These are phyloP conservation scores for Picea abies DNA, from an alignment of 83 land plant species.

Conservation along the genomic window DNA sequence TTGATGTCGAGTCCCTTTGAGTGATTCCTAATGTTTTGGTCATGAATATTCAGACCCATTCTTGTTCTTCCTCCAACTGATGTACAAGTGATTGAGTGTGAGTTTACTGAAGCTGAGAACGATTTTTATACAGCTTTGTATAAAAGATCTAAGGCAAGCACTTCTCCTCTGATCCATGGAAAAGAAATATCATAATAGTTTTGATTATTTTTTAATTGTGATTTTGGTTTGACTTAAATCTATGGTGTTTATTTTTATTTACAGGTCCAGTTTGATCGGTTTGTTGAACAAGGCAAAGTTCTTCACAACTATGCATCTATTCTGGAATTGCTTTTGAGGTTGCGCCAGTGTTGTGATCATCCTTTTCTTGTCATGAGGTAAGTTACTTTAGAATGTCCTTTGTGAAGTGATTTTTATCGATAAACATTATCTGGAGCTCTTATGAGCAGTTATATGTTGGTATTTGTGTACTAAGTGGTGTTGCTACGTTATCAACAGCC, in stretches of 20 bases:
- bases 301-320: constrained; percentile 95
- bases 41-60: constrained; percentile 59
- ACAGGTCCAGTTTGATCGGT: constrained; percentile 89
- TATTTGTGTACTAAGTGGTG: background rate
- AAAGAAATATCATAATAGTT: background rate
- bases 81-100: constrained; percentile 69
- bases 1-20: background rate
- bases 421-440: background rate
- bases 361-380: constrained; percentile 95
- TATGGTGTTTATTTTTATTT: background rate
- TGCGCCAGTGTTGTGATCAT: constrained; percentile 95
- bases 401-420: background rate
- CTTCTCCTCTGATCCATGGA: background rate
- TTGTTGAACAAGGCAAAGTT: constrained; percentile 90
- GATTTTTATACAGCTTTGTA: constrained; percentile 87
- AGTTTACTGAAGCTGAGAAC: constrained; percentile 82
- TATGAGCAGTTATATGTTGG: background rate
- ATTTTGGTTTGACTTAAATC: background rate
- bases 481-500: constrained; percentile 39
- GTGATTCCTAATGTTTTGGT: background rate
- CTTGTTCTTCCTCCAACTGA: constrained; percentile 83
- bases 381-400: background rate
- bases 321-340: constrained; percentile 80
- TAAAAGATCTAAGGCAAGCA: constrained; percentile 77
- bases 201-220: background rate